A percentile compares a stretch with the other conserved stretches of the same genome.
These are phyloP conservation scores for Lentinula edodes DNA, from an alignment of 768 basidiomycete species.

Conservation along the genomic window DNA sequence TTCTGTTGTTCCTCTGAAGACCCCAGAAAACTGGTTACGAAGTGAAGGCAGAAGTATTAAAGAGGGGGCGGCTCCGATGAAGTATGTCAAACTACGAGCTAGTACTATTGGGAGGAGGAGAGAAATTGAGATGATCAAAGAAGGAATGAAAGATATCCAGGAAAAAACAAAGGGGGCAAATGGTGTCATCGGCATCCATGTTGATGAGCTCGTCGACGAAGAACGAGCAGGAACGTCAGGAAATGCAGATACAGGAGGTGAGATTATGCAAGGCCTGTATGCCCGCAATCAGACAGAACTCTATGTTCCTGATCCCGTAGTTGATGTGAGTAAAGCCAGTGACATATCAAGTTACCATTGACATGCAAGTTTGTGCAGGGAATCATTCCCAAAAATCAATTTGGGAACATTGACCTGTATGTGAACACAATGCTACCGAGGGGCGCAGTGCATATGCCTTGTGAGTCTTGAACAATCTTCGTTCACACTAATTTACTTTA, in stretches of 20 bases:
- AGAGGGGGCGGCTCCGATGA: constrained; percentile 78
- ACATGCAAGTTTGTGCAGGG: constrained; percentile 47
- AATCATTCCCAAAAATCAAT: constrained; percentile 88
- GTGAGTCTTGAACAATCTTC: constrained; percentile 43
- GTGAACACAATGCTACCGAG: constrained; percentile 90
- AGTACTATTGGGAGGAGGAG: constrained; percentile 75
- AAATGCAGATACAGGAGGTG: constrained; percentile 25
- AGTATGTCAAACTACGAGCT: constrained; percentile 81
- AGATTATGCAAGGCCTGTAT: constrained; percentile 85
- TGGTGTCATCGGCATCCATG: constrained; percentile 16
- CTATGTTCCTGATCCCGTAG: constrained; percentile 73
- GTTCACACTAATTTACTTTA: background rate
- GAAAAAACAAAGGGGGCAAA: constrained; percentile 21
- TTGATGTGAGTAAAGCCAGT: constrained; percentile 56
- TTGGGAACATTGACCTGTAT: constrained; percentile 96
- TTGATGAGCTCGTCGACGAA: background rate
- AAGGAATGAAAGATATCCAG: constrained; percentile 35
- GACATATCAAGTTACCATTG: background rate
- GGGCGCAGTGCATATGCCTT: constrained; percentile 86
- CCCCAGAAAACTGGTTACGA: constrained; percentile 93
- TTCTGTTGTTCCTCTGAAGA: constrained; percentile 80
- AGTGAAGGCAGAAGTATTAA: constrained; percentile 67
- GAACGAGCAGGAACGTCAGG: background rate
- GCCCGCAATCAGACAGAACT: constrained; percentile 78
- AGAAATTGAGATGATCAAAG: constrained; percentile 48